Percentiles rank a stretch among this genome's conserved stretches.
phyloP scores from a whole-genome alignment of 768 basidiomycete species.

The Leccinum rimulosum region DNA sequence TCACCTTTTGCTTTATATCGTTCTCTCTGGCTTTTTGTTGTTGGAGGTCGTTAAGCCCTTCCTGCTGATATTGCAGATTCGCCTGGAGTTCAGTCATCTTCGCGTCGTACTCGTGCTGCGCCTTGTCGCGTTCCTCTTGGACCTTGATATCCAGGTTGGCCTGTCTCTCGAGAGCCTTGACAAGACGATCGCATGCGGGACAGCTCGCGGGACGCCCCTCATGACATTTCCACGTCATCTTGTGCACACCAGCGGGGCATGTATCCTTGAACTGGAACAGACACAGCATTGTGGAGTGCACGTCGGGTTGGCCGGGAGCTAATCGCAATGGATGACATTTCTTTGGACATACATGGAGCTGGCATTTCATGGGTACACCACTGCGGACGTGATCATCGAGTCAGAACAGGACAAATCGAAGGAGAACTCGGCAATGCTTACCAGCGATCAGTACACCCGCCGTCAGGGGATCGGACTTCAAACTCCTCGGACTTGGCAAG shows the following conservation, averaged over 20 bases:
- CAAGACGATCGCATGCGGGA: conserved; percentile 43
- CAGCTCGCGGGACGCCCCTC: conserved; percentile 41
- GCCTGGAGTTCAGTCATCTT: conserved; percentile 44
- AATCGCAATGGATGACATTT: conserved; percentile 58
- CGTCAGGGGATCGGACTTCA: conserved; percentile 54
- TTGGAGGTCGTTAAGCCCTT: conserved; percentile 36
- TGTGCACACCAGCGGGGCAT: conserved; percentile 47
- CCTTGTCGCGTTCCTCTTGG: conserved; percentile 45
- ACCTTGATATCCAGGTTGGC: conserved; percentile 38
- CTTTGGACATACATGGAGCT: conserved; percentile 49
- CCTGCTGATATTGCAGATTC: conserved; percentile 33
- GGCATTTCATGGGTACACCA: conserved; percentile 13
- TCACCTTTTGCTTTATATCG: conserved; percentile 37
- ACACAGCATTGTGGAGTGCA: conserved; percentile 41
- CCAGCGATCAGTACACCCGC: conserved; percentile 64
- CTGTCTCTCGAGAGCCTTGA: conserved; percentile 41
- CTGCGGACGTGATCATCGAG: conserved; percentile 5
- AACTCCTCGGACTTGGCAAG: conserved; percentile 48
- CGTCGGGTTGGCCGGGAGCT: conserved; percentile 40
- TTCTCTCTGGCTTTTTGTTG: conserved; percentile 45
- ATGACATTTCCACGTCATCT: conserved; percentile 44
- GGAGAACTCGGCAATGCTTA: conserved; percentile 26
- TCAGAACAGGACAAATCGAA: not conserved
- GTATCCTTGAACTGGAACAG: conserved; percentile 30
- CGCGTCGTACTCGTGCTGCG: conserved; percentile 41